These are phyloP conservation scores for Mucor ambiguus DNA, from an alignment of 371 early-diverging fungal species.

Conservation along the genomic window DNA sequence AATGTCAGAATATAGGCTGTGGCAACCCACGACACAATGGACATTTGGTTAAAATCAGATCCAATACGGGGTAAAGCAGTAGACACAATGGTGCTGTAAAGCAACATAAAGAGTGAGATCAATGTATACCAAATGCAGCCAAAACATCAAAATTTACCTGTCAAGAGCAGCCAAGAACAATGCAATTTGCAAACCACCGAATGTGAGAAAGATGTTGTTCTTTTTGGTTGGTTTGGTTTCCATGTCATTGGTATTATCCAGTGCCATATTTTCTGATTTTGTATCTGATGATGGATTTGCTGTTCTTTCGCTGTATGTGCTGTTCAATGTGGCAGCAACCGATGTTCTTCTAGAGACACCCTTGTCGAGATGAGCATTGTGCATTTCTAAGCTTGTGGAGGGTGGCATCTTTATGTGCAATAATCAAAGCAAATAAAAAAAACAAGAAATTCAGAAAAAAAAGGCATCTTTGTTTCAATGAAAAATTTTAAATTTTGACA, in stretches of 20 bases:
- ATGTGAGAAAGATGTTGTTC: constrained; percentile 25
- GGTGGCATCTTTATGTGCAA: not conserved
- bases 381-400: not conserved
- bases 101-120: constrained; percentile 3
- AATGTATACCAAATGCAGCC: not conserved
- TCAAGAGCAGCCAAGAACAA: constrained; percentile 81
- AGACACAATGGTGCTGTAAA: constrained; percentile 63
- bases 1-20: constrained; percentile 60
- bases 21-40: constrained; percentile 66
- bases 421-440: not conserved
- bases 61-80: constrained; percentile 74
- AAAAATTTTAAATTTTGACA: not conserved
- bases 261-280: not conserved
- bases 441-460: no score
- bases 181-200: constrained; percentile 57
- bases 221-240: constrained; percentile 1
- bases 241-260: not conserved
- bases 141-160: constrained; percentile 33
- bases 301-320: not conserved
- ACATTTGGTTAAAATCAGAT: constrained; percentile 65
- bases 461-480: constrained; percentile 4
- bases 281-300: not conserved
- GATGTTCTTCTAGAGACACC: constrained; percentile 5
- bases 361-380: not conserved
- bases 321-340: constrained; percentile 2